Percentiles rank a stretch among this genome's conserved stretches.
Conservation (phyloP, 1,284 basidiomycete genomes). For the Ustilago esculenta region DNA sequence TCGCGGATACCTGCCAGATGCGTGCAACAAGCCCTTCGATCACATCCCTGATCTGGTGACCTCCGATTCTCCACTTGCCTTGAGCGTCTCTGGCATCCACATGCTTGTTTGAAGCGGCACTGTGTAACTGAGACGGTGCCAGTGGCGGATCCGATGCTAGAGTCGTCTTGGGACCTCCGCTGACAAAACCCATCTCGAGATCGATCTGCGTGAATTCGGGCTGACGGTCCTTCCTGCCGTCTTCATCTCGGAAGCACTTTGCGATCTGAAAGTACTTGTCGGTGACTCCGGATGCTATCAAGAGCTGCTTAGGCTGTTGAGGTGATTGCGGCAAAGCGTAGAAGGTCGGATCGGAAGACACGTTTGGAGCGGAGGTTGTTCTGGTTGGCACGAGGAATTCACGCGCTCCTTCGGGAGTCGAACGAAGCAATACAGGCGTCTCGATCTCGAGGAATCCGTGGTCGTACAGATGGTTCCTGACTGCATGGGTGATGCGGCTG, state of each 20-base stretch:
- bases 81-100: slow-evolving; percentile 24
- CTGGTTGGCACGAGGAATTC: slow-evolving; percentile 95
- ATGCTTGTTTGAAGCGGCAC: too few species aligned
- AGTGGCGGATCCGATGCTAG: neutral
- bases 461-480: slow-evolving; percentile 79
- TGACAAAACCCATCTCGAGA: slow-evolving; percentile 93
- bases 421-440: slow-evolving; percentile 90
- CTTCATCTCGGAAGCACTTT: slow-evolving; percentile 93
- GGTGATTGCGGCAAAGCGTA: slow-evolving; percentile 94
- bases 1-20: slow-evolving; percentile 78
- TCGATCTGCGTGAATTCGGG: slow-evolving; percentile 97
- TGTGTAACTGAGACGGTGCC: neutral
- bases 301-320: slow-evolving; percentile 92
- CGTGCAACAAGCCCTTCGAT: slow-evolving; percentile 53
- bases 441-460: slow-evolving; percentile 87
- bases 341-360: slow-evolving; percentile 72
- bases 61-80: slow-evolving; percentile 76
- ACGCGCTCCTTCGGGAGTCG: slow-evolving; percentile 90
- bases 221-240: slow-evolving; percentile 90
- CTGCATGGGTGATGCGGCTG: slow-evolving; percentile 79
- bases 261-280: slow-evolving; percentile 93
- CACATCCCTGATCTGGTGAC: slow-evolving; percentile 53
- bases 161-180: slow-evolving; percentile 73
- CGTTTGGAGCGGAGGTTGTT: slow-evolving; percentile 49
- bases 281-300: slow-evolving; percentile 88